These are phyloP conservation scores for Solanum boliviense DNA, from an alignment of 257 asterid genomes.

Conservation along the genomic window DNA sequence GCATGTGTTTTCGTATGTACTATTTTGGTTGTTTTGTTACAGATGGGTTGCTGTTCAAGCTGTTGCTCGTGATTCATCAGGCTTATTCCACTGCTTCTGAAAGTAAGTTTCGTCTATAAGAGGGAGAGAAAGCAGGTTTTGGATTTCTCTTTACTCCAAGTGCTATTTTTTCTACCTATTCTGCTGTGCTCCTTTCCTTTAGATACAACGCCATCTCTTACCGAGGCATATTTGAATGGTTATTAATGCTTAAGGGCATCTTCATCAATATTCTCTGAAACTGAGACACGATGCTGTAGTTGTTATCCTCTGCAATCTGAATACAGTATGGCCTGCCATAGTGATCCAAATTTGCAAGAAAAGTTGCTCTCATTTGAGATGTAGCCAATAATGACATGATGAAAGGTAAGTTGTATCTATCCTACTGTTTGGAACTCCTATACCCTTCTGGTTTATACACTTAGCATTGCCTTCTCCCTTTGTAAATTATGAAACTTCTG, in stretches of 20 bases:
- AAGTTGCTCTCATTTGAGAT: background rate
- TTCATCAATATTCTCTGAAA: background rate
- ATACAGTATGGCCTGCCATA: background rate
- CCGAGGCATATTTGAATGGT: background rate
- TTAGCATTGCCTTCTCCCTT: background rate
- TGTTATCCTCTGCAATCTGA: background rate
- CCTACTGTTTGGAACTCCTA: background rate
- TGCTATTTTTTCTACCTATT: background rate
- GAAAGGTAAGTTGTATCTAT: background rate
- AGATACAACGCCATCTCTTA: background rate
- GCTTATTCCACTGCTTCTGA: background rate
- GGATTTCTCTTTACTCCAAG: background rate
- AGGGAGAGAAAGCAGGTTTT: background rate
- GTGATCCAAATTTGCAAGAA: background rate
- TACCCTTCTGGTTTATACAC: background rate
- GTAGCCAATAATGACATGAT: background rate
- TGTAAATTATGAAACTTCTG: background rate
- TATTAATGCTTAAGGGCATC: background rate
- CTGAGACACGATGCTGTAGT: background rate
- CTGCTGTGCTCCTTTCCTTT: background rate
- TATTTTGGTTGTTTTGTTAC: background rate
- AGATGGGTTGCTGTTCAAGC: background rate
- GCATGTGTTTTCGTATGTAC: background rate
- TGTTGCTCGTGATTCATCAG: background rate
- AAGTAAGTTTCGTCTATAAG: background rate